A percentile compares a stretch with the other conserved stretches of the same genome.
Evolutionary conservation across 441 rosid genomes (phyloP).

Genomic region (Eutrema salsugineum): DNA sequence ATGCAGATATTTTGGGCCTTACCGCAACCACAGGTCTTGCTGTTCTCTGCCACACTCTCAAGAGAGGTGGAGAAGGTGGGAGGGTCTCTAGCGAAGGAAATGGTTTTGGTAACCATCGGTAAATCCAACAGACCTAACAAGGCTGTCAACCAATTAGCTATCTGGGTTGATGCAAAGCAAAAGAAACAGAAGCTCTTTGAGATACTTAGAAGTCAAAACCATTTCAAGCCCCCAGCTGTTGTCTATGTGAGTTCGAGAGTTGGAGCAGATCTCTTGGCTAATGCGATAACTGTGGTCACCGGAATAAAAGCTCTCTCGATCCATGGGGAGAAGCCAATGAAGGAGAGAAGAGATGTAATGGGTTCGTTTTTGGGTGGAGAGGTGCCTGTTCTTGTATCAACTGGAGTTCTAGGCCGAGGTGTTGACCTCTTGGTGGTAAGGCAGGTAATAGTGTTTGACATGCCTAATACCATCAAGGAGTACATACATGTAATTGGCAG

Average conservation of each 20-base stretch:
- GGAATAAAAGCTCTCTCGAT: slow-evolving; percentile 77
- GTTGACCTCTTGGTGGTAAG: slow-evolving; percentile 73
- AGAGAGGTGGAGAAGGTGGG: slow-evolving; percentile 69
- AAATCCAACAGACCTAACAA: slow-evolving; percentile 58
- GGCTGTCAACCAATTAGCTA: slow-evolving; percentile 72
- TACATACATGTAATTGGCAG: slow-evolving; percentile 89
- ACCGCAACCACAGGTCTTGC: slow-evolving; percentile 71
- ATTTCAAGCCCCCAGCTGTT: slow-evolving; percentile 72
- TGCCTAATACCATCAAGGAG: slow-evolving; percentile 76
- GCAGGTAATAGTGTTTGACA: slow-evolving; percentile 85
- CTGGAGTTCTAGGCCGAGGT: slow-evolving; percentile 82
- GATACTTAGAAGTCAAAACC: slow-evolving; percentile 67
- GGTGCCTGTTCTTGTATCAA: slow-evolving; percentile 71
- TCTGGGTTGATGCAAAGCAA: slow-evolving; percentile 87
- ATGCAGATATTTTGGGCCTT: slow-evolving; percentile 81
- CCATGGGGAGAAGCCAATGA: slow-evolving; percentile 92
- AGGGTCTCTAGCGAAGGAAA: slow-evolving; percentile 44
- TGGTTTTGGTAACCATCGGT: slow-evolving; percentile 52
- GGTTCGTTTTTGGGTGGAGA: slow-evolving; percentile 68
- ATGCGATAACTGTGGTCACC: slow-evolving; percentile 64
- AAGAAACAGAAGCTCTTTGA: slow-evolving; percentile 95
- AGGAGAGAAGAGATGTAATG: slow-evolving; percentile 84
- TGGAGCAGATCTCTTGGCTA: slow-evolving; percentile 89
- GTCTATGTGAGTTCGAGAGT: slow-evolving; percentile 78
- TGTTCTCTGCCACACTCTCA: slow-evolving; percentile 81